phyloP scores from a whole-genome alignment of 179 eudicot genomes.

The Kewa caespitosa region DNA sequence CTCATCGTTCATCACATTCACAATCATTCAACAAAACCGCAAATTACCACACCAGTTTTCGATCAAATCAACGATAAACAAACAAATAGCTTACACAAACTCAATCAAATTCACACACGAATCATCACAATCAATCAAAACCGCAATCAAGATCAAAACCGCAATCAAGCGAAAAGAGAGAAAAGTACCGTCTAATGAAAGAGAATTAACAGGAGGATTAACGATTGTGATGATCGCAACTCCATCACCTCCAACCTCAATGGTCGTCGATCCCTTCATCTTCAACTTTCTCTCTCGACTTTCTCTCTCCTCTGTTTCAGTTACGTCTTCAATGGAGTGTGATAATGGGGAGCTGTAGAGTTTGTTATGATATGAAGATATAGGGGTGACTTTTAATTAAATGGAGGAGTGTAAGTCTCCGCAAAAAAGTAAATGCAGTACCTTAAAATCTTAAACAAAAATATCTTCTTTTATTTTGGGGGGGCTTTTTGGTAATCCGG shows the following conservation, averaged over 20 bases:
- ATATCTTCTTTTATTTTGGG: too few species aligned
- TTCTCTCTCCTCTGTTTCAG: slow-evolving; percentile 1
- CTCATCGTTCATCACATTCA: too few species aligned
- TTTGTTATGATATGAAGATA: too few species aligned
- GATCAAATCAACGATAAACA: neutral
- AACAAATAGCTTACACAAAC: neutral
- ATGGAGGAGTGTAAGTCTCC: too few species aligned
- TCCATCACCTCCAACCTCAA: slow-evolving; percentile 83
- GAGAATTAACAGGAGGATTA: slow-evolving; percentile 90
- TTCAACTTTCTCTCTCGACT: neutral
- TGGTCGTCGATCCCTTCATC: slow-evolving; percentile 51
- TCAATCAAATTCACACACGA: neutral
- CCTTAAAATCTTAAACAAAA: too few species aligned
- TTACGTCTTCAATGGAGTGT: neutral
- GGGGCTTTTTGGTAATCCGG: too few species aligned
- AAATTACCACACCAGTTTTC: too few species aligned
- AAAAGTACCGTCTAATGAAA: slow-evolving; percentile 66
- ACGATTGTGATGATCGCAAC: slow-evolving; percentile 85
- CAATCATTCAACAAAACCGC: too few species aligned
- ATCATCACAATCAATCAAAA: neutral
- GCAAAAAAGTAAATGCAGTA: too few species aligned
- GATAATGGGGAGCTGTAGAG: too few species aligned
- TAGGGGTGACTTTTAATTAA: too few species aligned
- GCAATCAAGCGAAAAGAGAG: neutral
- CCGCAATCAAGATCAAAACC: neutral